phyloP scores from a whole-genome alignment of 2,329 filamentous ascomycete species.

The Monilinia laxa region DNA sequence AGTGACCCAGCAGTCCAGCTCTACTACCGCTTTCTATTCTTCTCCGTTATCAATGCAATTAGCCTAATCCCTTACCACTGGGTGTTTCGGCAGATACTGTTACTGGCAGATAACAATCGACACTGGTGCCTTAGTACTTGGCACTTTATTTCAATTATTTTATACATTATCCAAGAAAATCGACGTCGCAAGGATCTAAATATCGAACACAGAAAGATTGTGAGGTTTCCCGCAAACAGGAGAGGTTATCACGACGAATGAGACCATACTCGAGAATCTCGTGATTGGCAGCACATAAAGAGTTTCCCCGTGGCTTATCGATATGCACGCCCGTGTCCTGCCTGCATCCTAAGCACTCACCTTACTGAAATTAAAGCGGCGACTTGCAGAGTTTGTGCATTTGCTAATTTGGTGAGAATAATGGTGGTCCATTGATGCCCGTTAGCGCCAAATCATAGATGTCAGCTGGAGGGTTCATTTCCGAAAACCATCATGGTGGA shows the following conservation, averaged over 20 bases:
- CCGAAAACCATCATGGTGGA: background rate
- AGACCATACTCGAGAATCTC: background rate
- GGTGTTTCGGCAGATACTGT: too few relatives aligned
- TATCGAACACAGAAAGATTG: background rate
- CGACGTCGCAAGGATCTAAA: background rate
- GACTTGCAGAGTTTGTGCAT: background rate
- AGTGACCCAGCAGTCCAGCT: background rate
- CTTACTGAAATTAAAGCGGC: constrained; percentile 4
- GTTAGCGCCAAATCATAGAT: background rate
- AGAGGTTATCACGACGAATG: background rate
- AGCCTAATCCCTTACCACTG: background rate
- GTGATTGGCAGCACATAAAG: background rate
- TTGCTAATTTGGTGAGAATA: background rate
- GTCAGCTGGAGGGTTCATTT: constrained; percentile 2
- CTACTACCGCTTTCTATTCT: background rate
- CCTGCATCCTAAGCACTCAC: background rate
- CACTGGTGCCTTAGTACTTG: background rate
- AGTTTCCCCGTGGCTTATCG: background rate
- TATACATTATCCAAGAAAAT: background rate
- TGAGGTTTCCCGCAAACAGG: background rate
- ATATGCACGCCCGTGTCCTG: background rate
- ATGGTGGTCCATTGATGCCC: background rate
- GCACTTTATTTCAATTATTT: background rate
- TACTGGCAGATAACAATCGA: background rate
- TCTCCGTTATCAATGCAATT: background rate